Evolutionary conservation across 257 asterid species (phyloP).

Genomic region (Ballota nigra): DNA sequence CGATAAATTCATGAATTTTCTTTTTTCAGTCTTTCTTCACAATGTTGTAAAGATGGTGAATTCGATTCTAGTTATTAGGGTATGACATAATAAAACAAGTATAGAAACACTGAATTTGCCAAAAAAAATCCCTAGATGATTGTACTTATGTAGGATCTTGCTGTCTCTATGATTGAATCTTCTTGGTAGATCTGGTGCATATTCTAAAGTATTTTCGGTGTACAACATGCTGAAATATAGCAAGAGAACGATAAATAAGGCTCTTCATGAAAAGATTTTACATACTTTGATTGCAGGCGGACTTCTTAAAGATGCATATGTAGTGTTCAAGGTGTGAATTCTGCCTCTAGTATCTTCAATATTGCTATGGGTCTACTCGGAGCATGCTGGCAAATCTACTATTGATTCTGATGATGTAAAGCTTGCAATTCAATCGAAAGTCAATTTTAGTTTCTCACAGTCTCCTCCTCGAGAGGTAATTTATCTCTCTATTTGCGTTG

Average conservation of each 20-base stretch:
- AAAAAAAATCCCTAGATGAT: slow-evolving; percentile 12
- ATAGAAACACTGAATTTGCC: too few species aligned
- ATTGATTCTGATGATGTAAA: too few species aligned
- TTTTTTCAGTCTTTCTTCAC: not conserved
- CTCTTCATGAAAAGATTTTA: slow-evolving; percentile 74
- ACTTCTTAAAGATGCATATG: too few species aligned
- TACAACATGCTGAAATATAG: slow-evolving; percentile 75
- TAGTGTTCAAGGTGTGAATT: too few species aligned
- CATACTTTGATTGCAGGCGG: slow-evolving; percentile 70
- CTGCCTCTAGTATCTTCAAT: too few species aligned
- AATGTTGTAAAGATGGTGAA: slow-evolving; percentile 8
- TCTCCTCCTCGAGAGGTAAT: too few species aligned
- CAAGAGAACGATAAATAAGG: slow-evolving; percentile 65
- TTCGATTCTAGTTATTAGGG: not conserved
- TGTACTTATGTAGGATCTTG: slow-evolving; percentile 54
- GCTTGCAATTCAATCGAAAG: too few species aligned
- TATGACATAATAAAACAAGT: slow-evolving; percentile 3
- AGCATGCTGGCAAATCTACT: too few species aligned
- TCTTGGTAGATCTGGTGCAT: slow-evolving; percentile 76
- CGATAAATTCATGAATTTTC: not conserved
- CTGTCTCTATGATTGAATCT: slow-evolving; percentile 58
- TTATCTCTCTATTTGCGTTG: too few species aligned
- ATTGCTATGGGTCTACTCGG: too few species aligned
- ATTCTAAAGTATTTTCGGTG: slow-evolving; percentile 79
- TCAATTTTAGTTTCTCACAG: too few species aligned